phyloP scores from a whole-genome alignment of 192 early-diverging fungal genomes.

The Mortierella antarctica region DNA sequence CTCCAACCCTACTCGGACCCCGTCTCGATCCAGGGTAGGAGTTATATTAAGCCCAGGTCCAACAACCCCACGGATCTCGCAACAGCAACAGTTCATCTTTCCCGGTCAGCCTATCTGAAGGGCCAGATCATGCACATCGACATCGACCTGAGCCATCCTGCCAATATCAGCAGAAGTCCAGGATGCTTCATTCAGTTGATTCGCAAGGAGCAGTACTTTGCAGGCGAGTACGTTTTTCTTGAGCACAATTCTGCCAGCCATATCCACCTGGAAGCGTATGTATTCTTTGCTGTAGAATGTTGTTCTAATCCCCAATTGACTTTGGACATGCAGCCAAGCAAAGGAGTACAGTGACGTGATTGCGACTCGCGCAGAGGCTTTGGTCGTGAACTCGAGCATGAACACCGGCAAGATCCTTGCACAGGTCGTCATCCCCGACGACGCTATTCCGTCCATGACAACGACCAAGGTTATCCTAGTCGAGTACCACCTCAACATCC shows the following conservation, averaged over 20 bases:
- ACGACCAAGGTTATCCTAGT: constrained; percentile 27
- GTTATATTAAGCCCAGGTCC: neutral
- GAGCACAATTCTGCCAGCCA: neutral
- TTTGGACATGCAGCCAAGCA: constrained; percentile 12
- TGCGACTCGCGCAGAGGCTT: constrained; percentile 2
- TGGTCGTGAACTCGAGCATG: constrained; percentile 3
- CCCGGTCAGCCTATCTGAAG: constrained; percentile 12
- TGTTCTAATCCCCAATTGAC: neutral
- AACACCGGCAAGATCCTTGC: constrained; percentile 25
- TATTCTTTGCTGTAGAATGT: neutral
- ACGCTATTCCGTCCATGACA: constrained; percentile 12
- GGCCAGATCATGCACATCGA: constrained; percentile 14
- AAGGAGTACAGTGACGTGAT: constrained; percentile 23
- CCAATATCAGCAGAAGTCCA: constrained; percentile 13
- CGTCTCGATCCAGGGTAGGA: constrained; percentile 3
- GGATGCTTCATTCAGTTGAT: constrained; percentile 30
- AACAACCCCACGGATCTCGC: constrained; percentile 6
- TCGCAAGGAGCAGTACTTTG: constrained; percentile 18
- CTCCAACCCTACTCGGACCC: constrained; percentile 1
- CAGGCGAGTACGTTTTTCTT: constrained; percentile 28
- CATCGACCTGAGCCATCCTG: constrained; percentile 26
- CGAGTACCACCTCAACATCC: constrained; percentile 25
- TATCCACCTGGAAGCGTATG: neutral
- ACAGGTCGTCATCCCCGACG: constrained; percentile 21
- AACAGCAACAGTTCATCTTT: constrained; percentile 1